Percentiles rank a stretch among this genome's conserved stretches.
phyloP scores from a whole-genome alignment of 1,139 yeast genomes.

The Saccharomycopsis phalli region DNA sequence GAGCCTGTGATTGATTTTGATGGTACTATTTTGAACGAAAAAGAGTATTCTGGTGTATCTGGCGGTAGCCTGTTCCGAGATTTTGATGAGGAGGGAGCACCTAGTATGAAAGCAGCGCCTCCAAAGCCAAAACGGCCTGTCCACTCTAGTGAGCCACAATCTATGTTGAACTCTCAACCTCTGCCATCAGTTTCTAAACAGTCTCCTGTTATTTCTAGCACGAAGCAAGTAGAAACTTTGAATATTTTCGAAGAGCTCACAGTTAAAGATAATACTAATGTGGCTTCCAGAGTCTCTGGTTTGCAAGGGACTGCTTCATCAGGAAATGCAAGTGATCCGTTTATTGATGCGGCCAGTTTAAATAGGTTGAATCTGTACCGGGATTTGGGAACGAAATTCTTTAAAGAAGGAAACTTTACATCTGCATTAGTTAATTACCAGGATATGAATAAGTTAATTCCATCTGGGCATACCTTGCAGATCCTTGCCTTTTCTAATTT shows the following conservation, averaged over 20 bases:
- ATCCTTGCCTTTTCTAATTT: slow-evolving; percentile 71
- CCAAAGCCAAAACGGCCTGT: background rate
- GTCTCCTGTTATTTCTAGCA: background rate
- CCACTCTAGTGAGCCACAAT: background rate
- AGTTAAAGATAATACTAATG: background rate
- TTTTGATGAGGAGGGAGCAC: background rate
- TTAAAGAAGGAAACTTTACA: slow-evolving; percentile 74
- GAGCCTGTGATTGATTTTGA: slow-evolving; percentile 21
- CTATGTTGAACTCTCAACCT: background rate
- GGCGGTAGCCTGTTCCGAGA: background rate
- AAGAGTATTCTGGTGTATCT: background rate
- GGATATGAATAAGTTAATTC: slow-evolving; percentile 53
- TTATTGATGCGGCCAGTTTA: slow-evolving; percentile 21
- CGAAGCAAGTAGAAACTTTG: background rate
- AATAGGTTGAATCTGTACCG: slow-evolving; percentile 44
- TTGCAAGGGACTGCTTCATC: background rate
- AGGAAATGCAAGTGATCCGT: slow-evolving; percentile 3
- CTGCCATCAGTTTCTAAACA: background rate
- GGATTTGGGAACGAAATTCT: slow-evolving; percentile 52
- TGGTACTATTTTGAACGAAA: slow-evolving; percentile 12
- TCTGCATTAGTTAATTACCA: slow-evolving; percentile 55
- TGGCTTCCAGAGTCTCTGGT: background rate
- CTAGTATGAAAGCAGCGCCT: no score
- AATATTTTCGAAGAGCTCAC: slow-evolving; percentile 11
- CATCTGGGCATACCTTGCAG: slow-evolving; percentile 55